Evolutionary conservation across 225 moss, liverwort and hornwort species (phyloP).

Genomic region (Pleurozium schreberi): DNA sequence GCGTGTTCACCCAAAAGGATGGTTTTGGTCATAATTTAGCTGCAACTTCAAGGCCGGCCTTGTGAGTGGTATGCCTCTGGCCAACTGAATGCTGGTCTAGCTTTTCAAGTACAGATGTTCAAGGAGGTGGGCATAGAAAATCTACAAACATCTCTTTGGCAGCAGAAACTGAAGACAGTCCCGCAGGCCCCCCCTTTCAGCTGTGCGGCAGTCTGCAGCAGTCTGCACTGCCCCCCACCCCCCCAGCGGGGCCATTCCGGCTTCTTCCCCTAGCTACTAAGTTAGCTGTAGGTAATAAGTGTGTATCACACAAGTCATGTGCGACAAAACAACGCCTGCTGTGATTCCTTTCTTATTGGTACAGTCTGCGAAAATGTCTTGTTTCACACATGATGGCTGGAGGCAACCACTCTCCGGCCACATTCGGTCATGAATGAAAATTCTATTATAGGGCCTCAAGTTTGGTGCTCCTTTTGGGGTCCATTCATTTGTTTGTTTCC

Average conservation of each 20-base stretch:
- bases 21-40: neutral
- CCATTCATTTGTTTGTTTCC: neutral
- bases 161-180: neutral
- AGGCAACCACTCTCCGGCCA: neutral
- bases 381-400: neutral
- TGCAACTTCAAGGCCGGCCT: neutral
- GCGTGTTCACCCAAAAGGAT: neutral
- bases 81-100: neutral
- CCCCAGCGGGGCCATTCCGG: no score
- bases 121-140: neutral
- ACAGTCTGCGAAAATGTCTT: neutral
- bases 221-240: neutral
- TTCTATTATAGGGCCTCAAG: neutral
- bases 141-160: neutral
- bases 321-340: neutral
- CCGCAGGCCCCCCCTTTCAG: neutral
- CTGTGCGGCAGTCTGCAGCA: neutral
- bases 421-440: neutral
- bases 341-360: neutral
- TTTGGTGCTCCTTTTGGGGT: neutral
- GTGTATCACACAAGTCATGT: neutral
- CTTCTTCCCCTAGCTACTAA: no score
- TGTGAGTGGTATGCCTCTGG: neutral
- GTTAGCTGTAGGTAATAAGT: no score
- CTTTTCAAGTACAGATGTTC: neutral